phyloP scores from a whole-genome alignment of 306 rosid species.

The Begonia fuchsioides region DNA sequence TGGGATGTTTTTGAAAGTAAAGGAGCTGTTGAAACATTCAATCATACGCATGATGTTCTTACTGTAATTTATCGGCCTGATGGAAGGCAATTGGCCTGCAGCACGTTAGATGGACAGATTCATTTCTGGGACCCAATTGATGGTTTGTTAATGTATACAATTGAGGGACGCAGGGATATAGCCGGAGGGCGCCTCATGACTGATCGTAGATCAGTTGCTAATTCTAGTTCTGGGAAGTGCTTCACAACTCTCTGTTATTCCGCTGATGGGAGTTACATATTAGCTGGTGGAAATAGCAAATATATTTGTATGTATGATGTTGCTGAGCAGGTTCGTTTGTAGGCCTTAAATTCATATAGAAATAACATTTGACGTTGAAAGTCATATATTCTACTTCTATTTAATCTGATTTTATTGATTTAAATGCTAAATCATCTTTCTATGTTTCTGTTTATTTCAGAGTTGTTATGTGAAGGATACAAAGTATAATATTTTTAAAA shows the following conservation, averaged over 20 bases:
- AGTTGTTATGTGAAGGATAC: too few species aligned
- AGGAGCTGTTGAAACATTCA: conserved; percentile 79
- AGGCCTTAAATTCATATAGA: neutral
- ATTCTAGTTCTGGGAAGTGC: conserved; percentile 69
- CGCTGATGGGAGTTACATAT: conserved; percentile 87
- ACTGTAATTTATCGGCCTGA: conserved; percentile 84
- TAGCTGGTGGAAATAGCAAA: conserved; percentile 89
- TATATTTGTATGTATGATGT: conserved; percentile 92
- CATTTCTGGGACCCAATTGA: conserved; percentile 95
- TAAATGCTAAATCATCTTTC: too few species aligned
- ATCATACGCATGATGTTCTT: conserved; percentile 83
- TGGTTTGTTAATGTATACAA: conserved; percentile 70
- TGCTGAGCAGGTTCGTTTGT: conserved; percentile 70
- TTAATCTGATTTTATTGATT: too few species aligned
- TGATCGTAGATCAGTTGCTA: conserved; percentile 82
- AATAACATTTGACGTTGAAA: neutral
- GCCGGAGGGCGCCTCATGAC: conserved; percentile 90
- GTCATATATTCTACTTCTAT: neutral
- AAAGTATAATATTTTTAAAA: too few species aligned
- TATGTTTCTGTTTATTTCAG: too few species aligned
- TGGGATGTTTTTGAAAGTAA: conserved; percentile 94
- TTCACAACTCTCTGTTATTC: conserved; percentile 83
- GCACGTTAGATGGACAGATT: conserved; percentile 93
- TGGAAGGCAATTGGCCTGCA: conserved; percentile 92
- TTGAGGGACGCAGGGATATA: conserved; percentile 88